A percentile compares a stretch with the other conserved stretches of the same genome.
Conservation (phyloP, 306 rosid species). For the Aeschynomene evenia region DNA sequence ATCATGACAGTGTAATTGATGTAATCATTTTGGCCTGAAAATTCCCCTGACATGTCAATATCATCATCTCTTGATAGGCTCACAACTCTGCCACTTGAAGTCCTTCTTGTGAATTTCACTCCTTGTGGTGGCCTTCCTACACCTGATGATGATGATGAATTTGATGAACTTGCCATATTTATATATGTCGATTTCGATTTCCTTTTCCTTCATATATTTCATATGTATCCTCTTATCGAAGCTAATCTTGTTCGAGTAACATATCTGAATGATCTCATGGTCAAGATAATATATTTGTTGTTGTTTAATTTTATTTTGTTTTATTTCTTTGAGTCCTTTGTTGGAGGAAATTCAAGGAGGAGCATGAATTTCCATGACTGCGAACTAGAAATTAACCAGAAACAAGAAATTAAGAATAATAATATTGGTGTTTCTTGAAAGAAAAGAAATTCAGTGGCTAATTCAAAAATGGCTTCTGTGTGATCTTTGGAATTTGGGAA, state of each 20-base stretch:
- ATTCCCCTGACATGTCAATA: conserved; percentile 53
- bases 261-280: too few relatives aligned
- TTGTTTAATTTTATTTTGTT: not conserved
- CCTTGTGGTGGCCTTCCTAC: conserved; percentile 48
- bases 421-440: not conserved
- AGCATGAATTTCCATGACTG: not conserved
- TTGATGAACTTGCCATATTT: conserved; percentile 41
- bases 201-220: not conserved
- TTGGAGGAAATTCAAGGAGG: not conserved
- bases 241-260: too few relatives aligned
- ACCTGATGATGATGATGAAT: conserved; percentile 32
- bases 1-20: conserved; percentile 77
- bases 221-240: too few relatives aligned
- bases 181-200: not conserved
- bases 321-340: not conserved
- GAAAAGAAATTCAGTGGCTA: conserved; percentile 31
- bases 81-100: conserved; percentile 60
- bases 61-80: conserved; percentile 75
- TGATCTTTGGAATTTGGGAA: not conserved
- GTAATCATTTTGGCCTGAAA: conserved; percentile 55
- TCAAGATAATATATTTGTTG: too few relatives aligned
- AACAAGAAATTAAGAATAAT: not conserved
- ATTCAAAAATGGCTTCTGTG: conserved; percentile 4
- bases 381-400: not conserved
- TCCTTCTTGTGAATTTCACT: conserved; percentile 55